Base-by-base conservation (phyloP, 345 rosid species). In the Lepidium sativum region DNA sequence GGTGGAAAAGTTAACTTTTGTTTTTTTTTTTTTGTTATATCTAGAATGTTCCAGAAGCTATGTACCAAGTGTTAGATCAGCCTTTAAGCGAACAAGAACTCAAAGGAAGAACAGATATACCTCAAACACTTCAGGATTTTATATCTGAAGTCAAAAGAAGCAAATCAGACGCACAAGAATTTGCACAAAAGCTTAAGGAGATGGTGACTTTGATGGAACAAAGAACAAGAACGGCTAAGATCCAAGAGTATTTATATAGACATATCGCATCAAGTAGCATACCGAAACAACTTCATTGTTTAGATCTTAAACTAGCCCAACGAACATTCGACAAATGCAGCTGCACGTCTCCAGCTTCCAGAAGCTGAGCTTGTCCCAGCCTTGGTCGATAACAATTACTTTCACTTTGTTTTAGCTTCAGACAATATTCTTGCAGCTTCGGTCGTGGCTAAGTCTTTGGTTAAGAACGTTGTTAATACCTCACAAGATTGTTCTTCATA, bases 211-310 rank as follows among this genome's bases (percentile, higher is more conserved):
- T 86, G 17, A 84, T 90, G 41, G 99, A 90, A 74, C 95, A 86
- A 55, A 90, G 97, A 79, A 90, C 97, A 5, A 81, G 97, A 78
- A 86, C 76, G 5, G 96, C 96, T 40, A 94, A 94, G 77, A 90
- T 94, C 59, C 97, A 90, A 74, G 96, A 94, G 77, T 88, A 88
- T 60, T 37, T 90, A 49, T 90, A 94, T 74, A 81, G 96, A 17
- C 99, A 94, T 12, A 91, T 90, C 16, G 97, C 99, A 27, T 90
- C 97, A 29, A 86, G 95, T 70, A 88, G 96, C 83, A 88, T 94
- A 60, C 99, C 99, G 0, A 94, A 94, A 69, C 96, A 88, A 76
- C 89, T 94, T 13, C 90, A 90, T 50, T 94, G 99, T 73, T 76
- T 94, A 8, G 85, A 89, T 63, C 80, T 94, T 9, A 83, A 78